Conservation (phyloP, 208 protist species). For the Giardia muris region DNA sequence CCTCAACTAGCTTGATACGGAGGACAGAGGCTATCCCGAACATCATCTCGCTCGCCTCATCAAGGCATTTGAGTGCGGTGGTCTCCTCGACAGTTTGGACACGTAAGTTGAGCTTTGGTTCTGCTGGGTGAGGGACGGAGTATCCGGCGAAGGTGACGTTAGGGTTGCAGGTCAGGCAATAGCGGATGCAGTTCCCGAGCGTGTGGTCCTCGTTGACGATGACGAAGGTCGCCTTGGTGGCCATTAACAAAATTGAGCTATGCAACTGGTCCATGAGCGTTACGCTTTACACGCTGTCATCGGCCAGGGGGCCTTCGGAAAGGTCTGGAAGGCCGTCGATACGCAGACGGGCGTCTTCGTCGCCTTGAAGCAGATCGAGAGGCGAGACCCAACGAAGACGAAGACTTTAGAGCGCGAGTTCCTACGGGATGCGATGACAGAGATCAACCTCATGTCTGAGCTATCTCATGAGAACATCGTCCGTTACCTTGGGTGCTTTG, state of each 20-base stretch:
- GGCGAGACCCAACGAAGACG: neutral
- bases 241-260: neutral
- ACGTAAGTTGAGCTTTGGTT: neutral
- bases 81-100: neutral
- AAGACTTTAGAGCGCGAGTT: neutral
- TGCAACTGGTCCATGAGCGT: neutral
- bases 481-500: neutral
- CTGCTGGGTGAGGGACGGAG: slow-evolving; percentile 18
- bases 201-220: slow-evolving; percentile 18
- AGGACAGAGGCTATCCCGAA: neutral
- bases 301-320: slow-evolving; percentile 35
- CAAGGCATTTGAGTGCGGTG: neutral
- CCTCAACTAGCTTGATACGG: neutral
- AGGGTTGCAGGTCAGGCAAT: neutral
- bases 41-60: neutral
- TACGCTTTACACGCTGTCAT: slow-evolving; percentile 3
- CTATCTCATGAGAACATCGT: neutral
- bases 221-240: neutral
- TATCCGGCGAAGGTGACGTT: neutral
- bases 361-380: slow-evolving; percentile 56
- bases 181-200: neutral
- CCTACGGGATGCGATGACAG: neutral
- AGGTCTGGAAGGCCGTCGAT: slow-evolving; percentile 34
- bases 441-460: neutral
- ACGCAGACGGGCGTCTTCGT: slow-evolving; percentile 37